Conservation (phyloP, 1,139 yeast genomes). For the Taphrina pruni region DNA sequence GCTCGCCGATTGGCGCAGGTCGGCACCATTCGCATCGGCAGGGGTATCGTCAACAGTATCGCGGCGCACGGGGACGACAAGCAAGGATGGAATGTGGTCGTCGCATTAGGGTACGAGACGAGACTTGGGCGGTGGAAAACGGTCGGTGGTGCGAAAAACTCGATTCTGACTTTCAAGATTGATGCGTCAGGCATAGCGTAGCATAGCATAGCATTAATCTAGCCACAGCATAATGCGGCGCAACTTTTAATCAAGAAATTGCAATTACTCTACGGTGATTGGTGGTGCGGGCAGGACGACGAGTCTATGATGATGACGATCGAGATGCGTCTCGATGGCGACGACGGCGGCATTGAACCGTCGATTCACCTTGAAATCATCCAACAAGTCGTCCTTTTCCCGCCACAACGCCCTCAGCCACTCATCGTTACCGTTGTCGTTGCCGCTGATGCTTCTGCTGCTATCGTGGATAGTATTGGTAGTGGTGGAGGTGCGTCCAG, state of each 20-base stretch:
- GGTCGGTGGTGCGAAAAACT: constrained; percentile 42
- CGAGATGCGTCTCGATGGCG: not conserved
- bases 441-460: no score
- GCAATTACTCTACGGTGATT: no score
- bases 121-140: constrained; percentile 46
- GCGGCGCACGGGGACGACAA: constrained; percentile 43
- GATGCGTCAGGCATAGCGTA: constrained; percentile 2
- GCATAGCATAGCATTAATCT: not conserved
- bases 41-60: constrained; percentile 46
- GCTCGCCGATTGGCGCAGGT: constrained; percentile 49
- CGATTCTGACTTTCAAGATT: constrained; percentile 33
- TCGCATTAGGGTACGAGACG: constrained; percentile 46
- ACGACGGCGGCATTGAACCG: not conserved
- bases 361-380: not conserved
- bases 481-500: not conserved
- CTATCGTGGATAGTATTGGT: not conserved
- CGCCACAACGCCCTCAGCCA: constrained; percentile 5
- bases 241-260: no score
- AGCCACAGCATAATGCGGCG: not conserved
- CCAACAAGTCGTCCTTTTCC: constrained; percentile 14
- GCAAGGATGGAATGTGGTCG: constrained; percentile 42
- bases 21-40: constrained; percentile 40
- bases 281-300: not conserved
- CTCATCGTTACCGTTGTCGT: not conserved
- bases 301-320: not conserved